Evolutionary conservation across 768 basidiomycete genomes (phyloP), one percentile per base, ranked within the genome.

Genomic region (Hysterangium stoloniferum): DNA sequence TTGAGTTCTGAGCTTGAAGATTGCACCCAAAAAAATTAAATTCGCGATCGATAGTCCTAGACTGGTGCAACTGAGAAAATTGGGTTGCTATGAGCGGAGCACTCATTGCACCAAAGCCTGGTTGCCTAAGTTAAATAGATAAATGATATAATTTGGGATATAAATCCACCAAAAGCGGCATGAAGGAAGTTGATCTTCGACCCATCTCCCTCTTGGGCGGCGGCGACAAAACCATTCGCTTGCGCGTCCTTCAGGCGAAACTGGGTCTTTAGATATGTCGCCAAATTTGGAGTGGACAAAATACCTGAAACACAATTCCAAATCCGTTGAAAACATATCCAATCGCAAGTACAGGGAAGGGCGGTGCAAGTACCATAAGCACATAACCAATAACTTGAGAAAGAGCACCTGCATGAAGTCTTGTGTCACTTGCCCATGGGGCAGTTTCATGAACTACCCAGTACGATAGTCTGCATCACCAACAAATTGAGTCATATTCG

Each of bases 51-150:
- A 79, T n/a, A 93, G 55, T 1, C 78, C 82, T 0, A 91, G 64
- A 0, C 86, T 87, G 1, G 68, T 68, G 62, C 20, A 77, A 58
- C 50, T 79, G 77, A 0, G 86, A 71, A 56, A 94, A 93, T 52
- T 90, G 85, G 0, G 92, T 94, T 0, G 90, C 76, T 0, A 84
- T 78, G 15, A 94, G 72, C 2, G 92, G 91, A 0, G 89, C 60
- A 33, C 61, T 54, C 32, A 69, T 60, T 0, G 68, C 70, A 11
- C 70, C 70, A 15, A 63, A 43, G 22, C 66, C 68, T 62, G 35
- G n/a, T n/a, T n/a, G n/a, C n/a, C n/a, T n/a, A 24, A 22, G 6
- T 13, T 4, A n/a, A 33, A 24, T 43, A 12, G 19, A 11, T 1
- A 12, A 12, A 8, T 20, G 4, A 4, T 22, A 6, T 53, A 32